Percentiles rank a stretch among this genome's conserved stretches.
Conservation (phyloP, 169 alveolate genomes). For the Cryptosporidium bovis region DNA sequence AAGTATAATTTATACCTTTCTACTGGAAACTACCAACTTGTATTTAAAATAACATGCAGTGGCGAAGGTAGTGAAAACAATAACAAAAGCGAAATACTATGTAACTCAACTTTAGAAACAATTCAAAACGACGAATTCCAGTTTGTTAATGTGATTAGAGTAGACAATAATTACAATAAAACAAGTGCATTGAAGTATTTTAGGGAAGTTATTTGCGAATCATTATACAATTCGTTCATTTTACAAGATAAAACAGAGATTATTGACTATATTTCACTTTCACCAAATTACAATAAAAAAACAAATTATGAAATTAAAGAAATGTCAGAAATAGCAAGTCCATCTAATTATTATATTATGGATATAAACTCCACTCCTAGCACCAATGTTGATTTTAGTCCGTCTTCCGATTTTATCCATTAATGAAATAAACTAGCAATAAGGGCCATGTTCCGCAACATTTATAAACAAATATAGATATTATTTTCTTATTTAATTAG, state of each 20-base stretch:
- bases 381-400: constrained; percentile 54
- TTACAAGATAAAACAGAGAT: not conserved
- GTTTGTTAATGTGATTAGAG: constrained; percentile 21
- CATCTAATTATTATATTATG: not conserved
- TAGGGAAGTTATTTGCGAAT: constrained; percentile 11
- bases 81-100: constrained; percentile 6
- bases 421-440: not conserved
- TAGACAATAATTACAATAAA: not conserved
- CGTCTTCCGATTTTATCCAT: constrained; percentile 10
- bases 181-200: constrained; percentile 49
- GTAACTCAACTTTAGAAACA: constrained; percentile 56
- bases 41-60: constrained; percentile 30
- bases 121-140: constrained; percentile 30
- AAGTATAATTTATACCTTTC: constrained; percentile 36
- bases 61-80: not conserved
- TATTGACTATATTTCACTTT: constrained; percentile 13
- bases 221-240: not conserved
- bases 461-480: not conserved
- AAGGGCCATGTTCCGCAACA: not conserved
- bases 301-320: constrained; percentile 7
- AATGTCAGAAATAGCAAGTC: not conserved
- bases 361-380: constrained; percentile 37
- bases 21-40: constrained; percentile 40
- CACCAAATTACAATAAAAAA: constrained; percentile 32
- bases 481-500: too few relatives aligned